Conservation (phyloP, 2,329 filamentous ascomycete genomes). For the Colletotrichum kahawae region DNA sequence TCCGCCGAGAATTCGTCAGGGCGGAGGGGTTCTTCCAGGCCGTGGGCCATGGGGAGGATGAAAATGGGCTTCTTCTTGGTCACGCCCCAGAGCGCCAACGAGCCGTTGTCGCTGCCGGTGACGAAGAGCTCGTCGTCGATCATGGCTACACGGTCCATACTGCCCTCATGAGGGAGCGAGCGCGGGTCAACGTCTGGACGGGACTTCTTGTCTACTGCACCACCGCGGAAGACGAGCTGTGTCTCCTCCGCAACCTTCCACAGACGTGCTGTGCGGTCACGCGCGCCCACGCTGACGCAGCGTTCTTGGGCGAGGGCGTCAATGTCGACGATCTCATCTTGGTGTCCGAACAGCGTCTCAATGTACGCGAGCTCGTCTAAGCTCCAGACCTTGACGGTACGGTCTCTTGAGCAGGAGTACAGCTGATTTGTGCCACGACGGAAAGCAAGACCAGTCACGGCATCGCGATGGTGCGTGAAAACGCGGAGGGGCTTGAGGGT, state of each 20-base stretch:
- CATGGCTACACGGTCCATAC: constrained; percentile 90
- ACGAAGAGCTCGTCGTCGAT: constrained; percentile 89
- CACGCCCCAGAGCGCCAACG: constrained; percentile 84
- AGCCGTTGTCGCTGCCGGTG: constrained; percentile 91
- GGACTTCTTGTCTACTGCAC: constrained; percentile 58
- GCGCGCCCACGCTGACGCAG: constrained; percentile 87
- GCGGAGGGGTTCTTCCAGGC: constrained; percentile 74
- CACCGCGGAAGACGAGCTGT: constrained; percentile 92
- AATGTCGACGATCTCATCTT: constrained; percentile 86
- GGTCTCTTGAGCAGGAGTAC: constrained; percentile 88
- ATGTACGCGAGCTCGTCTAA: constrained; percentile 91
- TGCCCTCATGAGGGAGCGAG: constrained; percentile 75
- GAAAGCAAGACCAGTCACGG: constrained; percentile 85
- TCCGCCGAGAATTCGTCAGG: constrained; percentile 78
- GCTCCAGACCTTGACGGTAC: constrained; percentile 95
- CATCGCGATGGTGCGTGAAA: constrained; percentile 90
- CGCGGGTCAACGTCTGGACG: constrained; percentile 47
- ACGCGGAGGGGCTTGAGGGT: constrained; percentile 80
- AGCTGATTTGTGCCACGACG: constrained; percentile 88
- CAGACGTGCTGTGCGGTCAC: constrained; percentile 88
- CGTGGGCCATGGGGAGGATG: constrained; percentile 81
- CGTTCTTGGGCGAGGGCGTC: constrained; percentile 84
- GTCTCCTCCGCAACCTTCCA: constrained; percentile 98
- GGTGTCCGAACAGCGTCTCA: constrained; percentile 95
- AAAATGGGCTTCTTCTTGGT: constrained; percentile 95